These are phyloP conservation scores for Monosporascus sp. DNA, from an alignment of 2,329 filamentous ascomycete species.

Conservation along the genomic window DNA sequence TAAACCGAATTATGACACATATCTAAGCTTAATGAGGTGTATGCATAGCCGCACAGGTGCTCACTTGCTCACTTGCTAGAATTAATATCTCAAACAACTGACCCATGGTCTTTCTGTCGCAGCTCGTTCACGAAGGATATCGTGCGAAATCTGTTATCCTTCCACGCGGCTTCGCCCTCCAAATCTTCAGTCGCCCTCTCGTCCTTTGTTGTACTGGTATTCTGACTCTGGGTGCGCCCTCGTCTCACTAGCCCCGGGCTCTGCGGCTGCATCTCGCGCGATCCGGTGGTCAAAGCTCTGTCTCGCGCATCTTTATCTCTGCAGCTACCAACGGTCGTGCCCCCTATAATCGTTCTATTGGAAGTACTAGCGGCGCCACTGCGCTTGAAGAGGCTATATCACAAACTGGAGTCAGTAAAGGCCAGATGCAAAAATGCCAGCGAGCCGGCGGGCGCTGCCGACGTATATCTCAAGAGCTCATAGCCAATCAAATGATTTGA, in stretches of 20 bases:
- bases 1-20: too few relatives aligned
- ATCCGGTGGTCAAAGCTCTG: background rate
- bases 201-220: background rate
- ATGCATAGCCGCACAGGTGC: background rate
- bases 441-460: too few relatives aligned
- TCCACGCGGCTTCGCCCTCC: background rate
- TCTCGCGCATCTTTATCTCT: background rate
- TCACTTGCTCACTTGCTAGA: background rate
- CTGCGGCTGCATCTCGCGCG: background rate
- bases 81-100: background rate
- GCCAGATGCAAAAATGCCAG: too few relatives aligned
- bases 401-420: too few relatives aligned
- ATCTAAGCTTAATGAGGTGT: background rate
- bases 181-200: background rate
- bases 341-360: background rate
- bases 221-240: background rate
- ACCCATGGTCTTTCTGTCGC: background rate
- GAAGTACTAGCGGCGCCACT: background rate
- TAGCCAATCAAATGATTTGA: too few relatives aligned
- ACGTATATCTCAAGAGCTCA: too few relatives aligned
- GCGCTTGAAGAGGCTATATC: background rate
- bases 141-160: background rate
- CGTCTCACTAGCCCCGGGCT: background rate
- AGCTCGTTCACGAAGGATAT: background rate
- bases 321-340: background rate